Base-by-base conservation (phyloP, 2,329 filamentous ascomycete genomes). In the Ceratocystiopsis minuta region DNA sequence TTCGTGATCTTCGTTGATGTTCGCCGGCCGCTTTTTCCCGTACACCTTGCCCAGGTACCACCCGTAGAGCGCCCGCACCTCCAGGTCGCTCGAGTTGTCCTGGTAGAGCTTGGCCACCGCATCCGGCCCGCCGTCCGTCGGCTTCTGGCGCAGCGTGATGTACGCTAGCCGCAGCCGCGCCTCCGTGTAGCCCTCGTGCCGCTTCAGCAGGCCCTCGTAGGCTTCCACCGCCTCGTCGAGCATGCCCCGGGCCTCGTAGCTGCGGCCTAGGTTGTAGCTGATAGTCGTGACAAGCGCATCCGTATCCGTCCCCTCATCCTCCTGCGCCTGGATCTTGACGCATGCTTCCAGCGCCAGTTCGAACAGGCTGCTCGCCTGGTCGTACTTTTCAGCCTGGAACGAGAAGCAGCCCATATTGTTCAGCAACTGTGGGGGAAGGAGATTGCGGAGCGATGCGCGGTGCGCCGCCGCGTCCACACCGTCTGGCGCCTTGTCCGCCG, bases 321-420 rank as follows among this genome's bases (percentile, higher is more conserved):
- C 80, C 52, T 75, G 79, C 52, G 85, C 78, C 38, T 77, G 75
- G 47, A 85, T 78, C 51, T 81, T 80, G 51, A 92, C 77, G 54
- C 87, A 95, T 15, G 88, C 84, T 48, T 80, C 80, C 42, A 98
- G 64, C 0, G 87, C 90, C n/a, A 82, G 78, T 57, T 98, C 84
- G 56, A 96, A 98, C 61, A 92, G 72, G 40, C 88, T 79, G 49
- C 83, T 79, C 17, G 90, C 87, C 46, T 75, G 67, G 16, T 80
- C 75, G 48, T 81, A 78, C 55, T 85, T 86, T 52, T 93, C 86
- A 2, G 77, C 71, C 55, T 94, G 86, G 50, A 85, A 95, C 51
- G 93, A 76, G 61, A 96, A 96, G 59, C 87, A 95, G 6, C 84
- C 90, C 56, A 96, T 93, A 57, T 98, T 98, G 66, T 96, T 98